phyloP scores from a whole-genome alignment of 352 stramenopile species.

The Globisporangium uncinulatum region DNA sequence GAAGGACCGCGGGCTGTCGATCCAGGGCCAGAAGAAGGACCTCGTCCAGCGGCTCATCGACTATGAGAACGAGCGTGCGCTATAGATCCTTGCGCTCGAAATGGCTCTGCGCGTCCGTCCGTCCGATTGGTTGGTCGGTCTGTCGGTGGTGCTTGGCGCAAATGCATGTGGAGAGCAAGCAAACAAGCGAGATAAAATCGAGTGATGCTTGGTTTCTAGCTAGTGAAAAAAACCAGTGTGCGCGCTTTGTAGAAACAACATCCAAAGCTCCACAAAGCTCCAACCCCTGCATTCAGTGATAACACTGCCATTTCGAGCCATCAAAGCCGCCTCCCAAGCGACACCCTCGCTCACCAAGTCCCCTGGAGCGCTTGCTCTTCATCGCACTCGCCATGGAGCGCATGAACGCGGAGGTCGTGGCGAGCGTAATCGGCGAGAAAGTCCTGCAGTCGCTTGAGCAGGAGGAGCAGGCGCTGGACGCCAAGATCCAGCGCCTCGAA shows the following conservation, averaged over 20 bases:
- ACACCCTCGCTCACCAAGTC: background rate
- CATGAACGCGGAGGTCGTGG: conserved; percentile 70
- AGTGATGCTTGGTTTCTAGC: background rate
- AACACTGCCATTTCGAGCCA: too few relatives aligned
- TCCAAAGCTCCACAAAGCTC: too few relatives aligned
- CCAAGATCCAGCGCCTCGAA: conserved; percentile 81
- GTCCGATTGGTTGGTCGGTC: background rate
- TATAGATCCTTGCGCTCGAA: conserved; percentile 37
- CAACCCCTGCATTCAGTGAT: background rate
- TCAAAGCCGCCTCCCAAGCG: background rate
- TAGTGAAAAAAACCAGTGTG: background rate
- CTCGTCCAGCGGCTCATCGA: conserved; percentile 86
- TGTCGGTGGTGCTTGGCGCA: conserved; percentile 1
- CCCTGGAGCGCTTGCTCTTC: background rate
- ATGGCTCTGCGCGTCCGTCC: background rate
- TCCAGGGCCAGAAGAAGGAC: conserved; percentile 86
- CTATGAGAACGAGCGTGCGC: conserved; percentile 79
- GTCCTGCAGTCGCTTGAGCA: conserved; percentile 85
- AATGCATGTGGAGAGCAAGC: background rate
- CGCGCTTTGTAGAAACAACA: background rate
- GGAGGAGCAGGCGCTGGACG: conserved; percentile 79
- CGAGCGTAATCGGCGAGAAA: conserved; percentile 79
- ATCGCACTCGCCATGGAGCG: conserved; percentile 34
- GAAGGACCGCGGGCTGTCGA: conserved; percentile 79
- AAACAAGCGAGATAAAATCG: background rate